These are phyloP conservation scores for Tylopilus rubrobrunneus DNA, from an alignment of 768 basidiomycete genomes.

Conservation along the genomic window DNA sequence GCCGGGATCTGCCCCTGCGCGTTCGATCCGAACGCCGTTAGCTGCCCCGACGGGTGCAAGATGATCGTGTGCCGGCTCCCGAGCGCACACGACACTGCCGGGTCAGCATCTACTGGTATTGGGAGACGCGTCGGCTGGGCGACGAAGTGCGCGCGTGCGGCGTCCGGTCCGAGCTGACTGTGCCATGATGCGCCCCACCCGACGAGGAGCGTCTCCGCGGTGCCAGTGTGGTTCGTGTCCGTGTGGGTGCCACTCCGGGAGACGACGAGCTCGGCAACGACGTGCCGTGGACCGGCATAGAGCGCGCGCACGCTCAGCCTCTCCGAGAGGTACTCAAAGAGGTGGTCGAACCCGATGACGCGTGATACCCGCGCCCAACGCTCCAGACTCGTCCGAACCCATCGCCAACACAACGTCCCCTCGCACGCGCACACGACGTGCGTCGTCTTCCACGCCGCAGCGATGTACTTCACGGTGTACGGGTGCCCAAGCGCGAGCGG, in stretches of 20 bases:
- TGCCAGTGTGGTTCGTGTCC: constrained; percentile 15
- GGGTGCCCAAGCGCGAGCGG: constrained; percentile 30
- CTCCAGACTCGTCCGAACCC: constrained; percentile 83
- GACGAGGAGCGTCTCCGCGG: constrained; percentile 37
- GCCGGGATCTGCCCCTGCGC: constrained; percentile 60
- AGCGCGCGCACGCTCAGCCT: constrained; percentile 41
- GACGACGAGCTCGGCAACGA: constrained; percentile 44
- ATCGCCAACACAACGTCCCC: constrained; percentile 63
- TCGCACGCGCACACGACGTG: constrained; percentile 57
- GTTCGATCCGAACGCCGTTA: constrained; percentile 64
- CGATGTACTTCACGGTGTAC: constrained; percentile 40
- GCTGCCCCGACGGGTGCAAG: constrained; percentile 41
- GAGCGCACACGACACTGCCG: constrained; percentile 33
- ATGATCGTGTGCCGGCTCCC: constrained; percentile 55
- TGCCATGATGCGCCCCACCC: constrained; percentile 89
- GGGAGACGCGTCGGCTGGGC: constrained; percentile 33
- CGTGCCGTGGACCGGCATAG: constrained; percentile 69
- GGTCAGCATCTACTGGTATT: constrained; percentile 27
- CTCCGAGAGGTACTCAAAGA: constrained; percentile 20
- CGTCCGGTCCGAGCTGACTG: constrained; percentile 66
- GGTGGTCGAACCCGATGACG: constrained; percentile 12
- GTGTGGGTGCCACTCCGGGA: neutral
- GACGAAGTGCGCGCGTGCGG: constrained; percentile 7
- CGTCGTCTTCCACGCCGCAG: constrained; percentile 81
- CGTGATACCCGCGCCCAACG: constrained; percentile 53